Percentiles rank a stretch among this genome's conserved stretches.
Evolutionary conservation across 2,329 filamentous ascomycete species (phyloP).

Genomic region (Neonectria faginata): DNA sequence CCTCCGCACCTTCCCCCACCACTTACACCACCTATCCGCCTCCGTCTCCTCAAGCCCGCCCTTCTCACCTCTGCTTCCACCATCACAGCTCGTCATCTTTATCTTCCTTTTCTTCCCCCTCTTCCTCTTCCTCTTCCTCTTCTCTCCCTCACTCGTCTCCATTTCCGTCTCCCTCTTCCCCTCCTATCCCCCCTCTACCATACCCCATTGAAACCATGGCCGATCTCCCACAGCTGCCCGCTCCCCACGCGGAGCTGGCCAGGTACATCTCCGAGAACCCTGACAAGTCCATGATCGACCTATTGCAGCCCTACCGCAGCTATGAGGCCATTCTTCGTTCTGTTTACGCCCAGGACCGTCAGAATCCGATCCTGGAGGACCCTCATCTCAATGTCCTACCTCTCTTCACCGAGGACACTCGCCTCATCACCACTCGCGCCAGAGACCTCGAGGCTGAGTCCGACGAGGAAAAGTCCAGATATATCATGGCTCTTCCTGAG

Average conservation of each 20-base stretch:
- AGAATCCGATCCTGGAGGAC: slow-evolving; percentile 67
- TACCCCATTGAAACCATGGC: slow-evolving; percentile 50
- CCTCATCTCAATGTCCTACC: slow-evolving; percentile 73
- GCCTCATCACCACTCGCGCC: slow-evolving; percentile 70
- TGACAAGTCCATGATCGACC: slow-evolving; percentile 64
- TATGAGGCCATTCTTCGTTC: slow-evolving; percentile 76
- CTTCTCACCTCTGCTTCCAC: slow-evolving; percentile 8
- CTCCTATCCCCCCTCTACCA: not conserved
- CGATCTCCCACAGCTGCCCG: slow-evolving; percentile 60
- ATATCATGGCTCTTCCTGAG: slow-evolving; percentile 75
- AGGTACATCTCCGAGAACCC: slow-evolving; percentile 67
- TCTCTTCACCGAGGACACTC: slow-evolving; percentile 69
- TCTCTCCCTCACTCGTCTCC: not conserved
- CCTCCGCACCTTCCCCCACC: slow-evolving; percentile 23
- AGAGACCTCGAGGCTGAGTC: slow-evolving; percentile 69
- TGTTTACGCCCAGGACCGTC: slow-evolving; percentile 75
- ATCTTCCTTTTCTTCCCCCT: not conserved
- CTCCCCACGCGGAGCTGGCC: slow-evolving; percentile 57
- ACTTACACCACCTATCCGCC: slow-evolving; percentile 17
- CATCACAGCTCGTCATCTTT: not conserved
- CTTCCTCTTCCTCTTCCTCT: not conserved
- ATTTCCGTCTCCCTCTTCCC: not conserved
- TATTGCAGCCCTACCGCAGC: slow-evolving; percentile 74
- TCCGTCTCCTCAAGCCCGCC: not conserved
- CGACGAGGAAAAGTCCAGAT: slow-evolving; percentile 70